These are phyloP conservation scores for Favolaschia claudopus DNA, from an alignment of 768 basidiomycete genomes.

Conservation along the genomic window DNA sequence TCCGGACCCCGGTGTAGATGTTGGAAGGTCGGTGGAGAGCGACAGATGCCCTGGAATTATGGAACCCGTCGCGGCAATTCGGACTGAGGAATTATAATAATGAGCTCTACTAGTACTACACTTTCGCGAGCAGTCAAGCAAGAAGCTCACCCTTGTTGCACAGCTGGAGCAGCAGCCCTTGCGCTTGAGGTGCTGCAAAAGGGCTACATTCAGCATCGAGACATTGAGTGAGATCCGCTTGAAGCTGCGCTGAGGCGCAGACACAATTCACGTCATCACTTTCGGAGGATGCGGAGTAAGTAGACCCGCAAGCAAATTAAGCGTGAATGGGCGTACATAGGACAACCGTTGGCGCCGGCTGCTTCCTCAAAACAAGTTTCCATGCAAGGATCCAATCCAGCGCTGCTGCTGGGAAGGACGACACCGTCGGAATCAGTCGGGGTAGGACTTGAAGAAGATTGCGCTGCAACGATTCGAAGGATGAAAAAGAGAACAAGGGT, in stretches of 20 bases:
- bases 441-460: conserved; percentile 16
- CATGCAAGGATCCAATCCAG: conserved; percentile 29
- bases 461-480: conserved; percentile 8
- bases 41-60: conserved; percentile 15
- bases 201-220: conserved; percentile 25
- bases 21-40: conserved; percentile 1
- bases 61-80: conserved; percentile 16
- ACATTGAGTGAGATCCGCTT: conserved; percentile 22
- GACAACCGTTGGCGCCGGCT: conserved; percentile 14
- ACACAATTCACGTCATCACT: conserved; percentile 24
- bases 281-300: background rate
- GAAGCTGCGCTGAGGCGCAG: conserved; percentile 26
- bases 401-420: conserved; percentile 23
- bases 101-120: background rate
- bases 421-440: conserved; percentile 18
- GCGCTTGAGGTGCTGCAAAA: conserved; percentile 20
- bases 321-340: background rate
- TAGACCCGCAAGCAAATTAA: background rate
- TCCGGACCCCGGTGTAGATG: background rate
- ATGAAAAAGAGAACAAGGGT: conserved; percentile 16
- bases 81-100: conserved; percentile 3
- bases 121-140: background rate
- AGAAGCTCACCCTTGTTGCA: conserved; percentile 24
- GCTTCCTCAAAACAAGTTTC: conserved; percentile 24
- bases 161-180: conserved; percentile 20